These are phyloP conservation scores for Rhamnella rubrinervis DNA, from an alignment of 331 rosid genomes.

Conservation along the genomic window DNA sequence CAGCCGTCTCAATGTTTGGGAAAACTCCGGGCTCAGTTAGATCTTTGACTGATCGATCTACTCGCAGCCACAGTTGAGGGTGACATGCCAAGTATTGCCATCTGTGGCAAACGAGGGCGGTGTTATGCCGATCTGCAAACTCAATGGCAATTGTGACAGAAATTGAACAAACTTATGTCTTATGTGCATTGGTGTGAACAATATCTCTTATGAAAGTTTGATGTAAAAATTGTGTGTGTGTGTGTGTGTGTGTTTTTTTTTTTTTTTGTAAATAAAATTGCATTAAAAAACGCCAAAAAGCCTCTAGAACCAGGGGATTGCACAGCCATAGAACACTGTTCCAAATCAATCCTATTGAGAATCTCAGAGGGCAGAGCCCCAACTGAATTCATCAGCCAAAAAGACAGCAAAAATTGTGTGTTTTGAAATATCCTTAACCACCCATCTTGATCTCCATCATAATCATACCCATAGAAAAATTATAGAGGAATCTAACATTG, in stretches of 20 bases:
- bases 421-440: not conserved
- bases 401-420: not conserved
- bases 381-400: no score
- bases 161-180: slow-evolving; percentile 22
- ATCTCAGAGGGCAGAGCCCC: no score
- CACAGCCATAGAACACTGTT: no score
- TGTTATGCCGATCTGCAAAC: slow-evolving; percentile 99
- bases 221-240: not conserved
- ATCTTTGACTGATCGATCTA: slow-evolving; percentile 72
- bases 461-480: not conserved
- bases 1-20: slow-evolving; percentile 81
- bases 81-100: slow-evolving; percentile 95
- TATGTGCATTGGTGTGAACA: not conserved
- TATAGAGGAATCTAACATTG: not conserved
- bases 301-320: no score
- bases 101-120: slow-evolving; percentile 99
- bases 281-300: no score
- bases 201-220: slow-evolving; percentile 4
- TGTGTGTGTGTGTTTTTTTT: not conserved
- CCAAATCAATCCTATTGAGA: no score
- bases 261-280: no score
- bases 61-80: slow-evolving; percentile 93
- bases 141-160: slow-evolving; percentile 72
- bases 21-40: slow-evolving; percentile 73
- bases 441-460: not conserved